Conservation (phyloP, 2,329 filamentous ascomycete genomes). For the Aspergillus amoenus region DNA sequence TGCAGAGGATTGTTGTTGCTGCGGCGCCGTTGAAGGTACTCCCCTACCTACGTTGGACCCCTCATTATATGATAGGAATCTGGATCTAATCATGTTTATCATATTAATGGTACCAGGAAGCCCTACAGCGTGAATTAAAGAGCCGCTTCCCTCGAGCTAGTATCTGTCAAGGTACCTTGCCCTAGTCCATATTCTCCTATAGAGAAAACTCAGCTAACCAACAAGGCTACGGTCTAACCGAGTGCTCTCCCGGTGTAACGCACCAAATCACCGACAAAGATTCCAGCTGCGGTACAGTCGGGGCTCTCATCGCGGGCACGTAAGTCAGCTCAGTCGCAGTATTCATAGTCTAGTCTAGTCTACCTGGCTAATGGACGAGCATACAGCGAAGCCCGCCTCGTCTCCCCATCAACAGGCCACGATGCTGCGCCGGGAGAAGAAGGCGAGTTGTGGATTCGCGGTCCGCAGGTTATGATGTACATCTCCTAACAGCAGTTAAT, state of each 20-base stretch:
- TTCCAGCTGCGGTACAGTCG: conserved; percentile 16
- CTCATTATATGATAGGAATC: no score
- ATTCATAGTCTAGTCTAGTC: not conserved
- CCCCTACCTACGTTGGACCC: no score
- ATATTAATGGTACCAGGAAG: conserved; percentile 3
- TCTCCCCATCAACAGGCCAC: conserved; percentile 17
- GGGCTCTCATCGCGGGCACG: conserved; percentile 18
- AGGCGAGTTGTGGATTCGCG: conserved; percentile 22
- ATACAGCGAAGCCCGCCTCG: conserved; percentile 17
- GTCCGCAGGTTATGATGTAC: conserved; percentile 20
- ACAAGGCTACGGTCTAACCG: conserved; percentile 20
- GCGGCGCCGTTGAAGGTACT: conserved; percentile 22
- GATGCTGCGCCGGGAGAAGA: conserved; percentile 18
- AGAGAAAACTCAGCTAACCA: not conserved
- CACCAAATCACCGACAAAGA: conserved; percentile 20
- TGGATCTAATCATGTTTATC: no score
- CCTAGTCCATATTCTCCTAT: not conserved
- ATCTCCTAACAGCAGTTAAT: not conserved
- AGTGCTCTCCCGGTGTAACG: conserved; percentile 16
- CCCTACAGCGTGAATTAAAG: conserved; percentile 18
- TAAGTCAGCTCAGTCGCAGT: not conserved
- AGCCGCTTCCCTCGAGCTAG: conserved; percentile 17
- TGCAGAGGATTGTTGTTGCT: conserved; percentile 20
- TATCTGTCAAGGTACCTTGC: conserved; percentile 17
- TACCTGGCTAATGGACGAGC: not conserved